phyloP scores from a whole-genome alignment of 257 asterid genomes.

The Solanum bukasovii region DNA sequence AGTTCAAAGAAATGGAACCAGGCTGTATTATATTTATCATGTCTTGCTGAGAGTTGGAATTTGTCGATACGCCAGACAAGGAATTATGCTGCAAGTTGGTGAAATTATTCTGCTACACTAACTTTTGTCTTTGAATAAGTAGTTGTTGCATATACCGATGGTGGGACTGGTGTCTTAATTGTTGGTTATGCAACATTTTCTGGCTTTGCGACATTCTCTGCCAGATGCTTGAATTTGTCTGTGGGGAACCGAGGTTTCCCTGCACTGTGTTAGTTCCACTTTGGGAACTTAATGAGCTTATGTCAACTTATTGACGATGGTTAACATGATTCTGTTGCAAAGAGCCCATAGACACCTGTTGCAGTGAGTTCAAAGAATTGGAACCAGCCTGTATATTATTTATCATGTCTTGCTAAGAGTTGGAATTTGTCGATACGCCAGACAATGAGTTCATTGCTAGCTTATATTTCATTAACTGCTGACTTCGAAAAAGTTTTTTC shows the following conservation, averaged over 20 bases:
- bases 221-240: not conserved
- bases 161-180: not conserved
- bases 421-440: conserved; percentile 19
- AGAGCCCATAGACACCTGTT: too few relatives aligned
- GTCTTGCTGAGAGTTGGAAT: too few relatives aligned
- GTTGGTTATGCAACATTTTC: not conserved
- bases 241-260: conserved; percentile 45
- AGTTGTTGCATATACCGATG: conserved; percentile 18
- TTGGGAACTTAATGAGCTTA: too few relatives aligned
- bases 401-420: too few relatives aligned
- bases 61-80: conserved; percentile 29
- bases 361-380: too few relatives aligned
- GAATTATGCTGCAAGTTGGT: too few relatives aligned
- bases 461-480: too few relatives aligned
- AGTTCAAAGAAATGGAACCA: too few relatives aligned
- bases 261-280: conserved; percentile 5
- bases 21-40: too few relatives aligned
- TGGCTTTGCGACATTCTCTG: conserved; percentile 4
- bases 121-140: conserved; percentile 46
- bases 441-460: not conserved
- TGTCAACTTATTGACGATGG: too few relatives aligned
- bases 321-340: too few relatives aligned
- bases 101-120: conserved; percentile 30
- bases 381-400: too few relatives aligned
- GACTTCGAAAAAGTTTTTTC: conserved; percentile 13